Base-by-base conservation (phyloP, 495 filamentous ascomycete genomes). In the Hypoxylon crocopeplum region DNA sequence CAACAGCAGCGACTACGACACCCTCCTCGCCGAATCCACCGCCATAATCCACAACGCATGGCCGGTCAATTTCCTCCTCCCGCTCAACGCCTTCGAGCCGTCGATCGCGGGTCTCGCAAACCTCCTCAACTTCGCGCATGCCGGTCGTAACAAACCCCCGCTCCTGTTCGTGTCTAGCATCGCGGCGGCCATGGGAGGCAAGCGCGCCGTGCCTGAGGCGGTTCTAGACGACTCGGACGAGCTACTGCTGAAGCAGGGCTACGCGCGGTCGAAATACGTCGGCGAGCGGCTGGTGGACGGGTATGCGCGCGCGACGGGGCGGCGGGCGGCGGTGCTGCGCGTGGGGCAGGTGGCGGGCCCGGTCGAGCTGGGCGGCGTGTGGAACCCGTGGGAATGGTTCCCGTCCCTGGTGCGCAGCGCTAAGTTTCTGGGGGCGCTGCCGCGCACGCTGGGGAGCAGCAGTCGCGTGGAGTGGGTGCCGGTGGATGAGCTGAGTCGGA, bases 61-160 rank as follows among this genome's bases (percentile, higher is more conserved):
- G 65, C 71, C 71, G 1, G 71, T 76, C 20, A 68, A 76, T 32
- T 75, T 75, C 56, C 57, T 69, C 13, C 67, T 74, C 15, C 56
- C 61, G 21, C 46, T 74, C 0, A 37, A 46, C 12, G 67, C 69
- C 5, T 75, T 75, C 51, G 68, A 69, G 39, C 50, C 68, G 3
- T 60, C 59, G 15, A 52, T 75, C 21, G 24, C 46, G 24, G 34
- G 64, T 36, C 3, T 75, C 0, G 51, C 56, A 8, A 53, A 64
- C 34, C 48, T 76, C 6, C 57, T 75, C 11, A 48, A 62, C 32
- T 58, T 72, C 21, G 56, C 63, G 33, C 42, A 53, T 7, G 27
- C 33, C 7, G 66, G 60, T 19, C 16, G 8, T 1, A 38, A 33
- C 12, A 20, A 45, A 7, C 59, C 64, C 5, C 50, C 49, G 15